Evolutionary conservation across 768 basidiomycete genomes (phyloP).

Genomic region (Lentinula raphanica): DNA sequence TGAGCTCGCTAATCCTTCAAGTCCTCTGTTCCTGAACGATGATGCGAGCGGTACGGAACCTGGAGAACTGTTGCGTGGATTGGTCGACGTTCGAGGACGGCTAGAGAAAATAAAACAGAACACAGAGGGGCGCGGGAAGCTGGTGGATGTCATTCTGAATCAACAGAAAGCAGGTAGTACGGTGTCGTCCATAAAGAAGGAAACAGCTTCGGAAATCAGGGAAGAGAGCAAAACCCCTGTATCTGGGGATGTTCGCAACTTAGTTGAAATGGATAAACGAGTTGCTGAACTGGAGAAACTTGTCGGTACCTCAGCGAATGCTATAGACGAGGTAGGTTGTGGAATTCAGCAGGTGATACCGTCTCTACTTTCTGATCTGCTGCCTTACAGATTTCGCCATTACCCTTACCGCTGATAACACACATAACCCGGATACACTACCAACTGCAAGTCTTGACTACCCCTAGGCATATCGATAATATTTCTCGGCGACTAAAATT

Average conservation of each 20-base stretch:
- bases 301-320: constrained; percentile 75
- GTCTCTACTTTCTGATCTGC: neutral
- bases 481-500: constrained; percentile 92
- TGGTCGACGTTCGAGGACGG: constrained; percentile 69
- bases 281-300: constrained; percentile 79
- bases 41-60: constrained; percentile 62
- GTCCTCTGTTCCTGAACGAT: constrained; percentile 58
- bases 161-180: constrained; percentile 18
- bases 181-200: constrained; percentile 14
- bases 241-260: constrained; percentile 33
- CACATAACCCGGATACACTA: constrained; percentile 77
- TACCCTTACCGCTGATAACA: constrained; percentile 78
- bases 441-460: constrained; percentile 83
- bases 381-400: constrained; percentile 51
- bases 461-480: constrained; percentile 94
- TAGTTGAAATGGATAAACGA: constrained; percentile 78
- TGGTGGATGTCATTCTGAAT: constrained; percentile 55
- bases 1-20: constrained; percentile 79
- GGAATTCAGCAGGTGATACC: neutral
- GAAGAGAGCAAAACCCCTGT: constrained; percentile 21
- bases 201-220: constrained; percentile 4
- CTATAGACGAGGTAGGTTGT: constrained; percentile 79
- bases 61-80: constrained; percentile 68
- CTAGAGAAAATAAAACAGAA: constrained; percentile 62
- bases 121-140: constrained; percentile 58